Evolutionary conservation across 192 early-diverging fungal genomes (phyloP).

Genomic region (Linnemannia hyalina): DNA sequence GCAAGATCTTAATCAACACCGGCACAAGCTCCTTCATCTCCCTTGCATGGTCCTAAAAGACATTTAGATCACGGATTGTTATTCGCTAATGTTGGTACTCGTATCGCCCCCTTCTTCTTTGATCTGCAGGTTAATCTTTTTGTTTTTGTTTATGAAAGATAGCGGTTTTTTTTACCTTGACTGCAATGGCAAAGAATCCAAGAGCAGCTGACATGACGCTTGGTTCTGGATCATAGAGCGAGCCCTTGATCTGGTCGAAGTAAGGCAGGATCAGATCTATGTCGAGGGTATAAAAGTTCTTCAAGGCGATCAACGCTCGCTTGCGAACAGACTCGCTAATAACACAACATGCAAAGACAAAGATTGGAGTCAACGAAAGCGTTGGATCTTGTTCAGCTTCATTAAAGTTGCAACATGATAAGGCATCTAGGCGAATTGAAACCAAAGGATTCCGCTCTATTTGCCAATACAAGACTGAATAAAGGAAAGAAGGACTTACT

Average conservation of each 20-base stretch:
- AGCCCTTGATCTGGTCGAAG: constrained; percentile 52
- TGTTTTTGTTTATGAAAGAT: neutral
- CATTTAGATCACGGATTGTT: neutral
- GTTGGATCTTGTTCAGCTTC: neutral
- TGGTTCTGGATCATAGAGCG: constrained; percentile 60
- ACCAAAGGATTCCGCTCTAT: neutral
- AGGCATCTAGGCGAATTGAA: neutral
- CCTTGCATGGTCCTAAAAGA: constrained; percentile 37
- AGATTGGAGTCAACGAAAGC: neutral
- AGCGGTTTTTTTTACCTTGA: constrained; percentile 32
- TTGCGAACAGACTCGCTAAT: constrained; percentile 64
- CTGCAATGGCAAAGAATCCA: constrained; percentile 43
- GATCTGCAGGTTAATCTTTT: neutral
- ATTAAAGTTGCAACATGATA: neutral
- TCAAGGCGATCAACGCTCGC: constrained; percentile 61
- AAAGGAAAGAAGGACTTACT: constrained; percentile 49
- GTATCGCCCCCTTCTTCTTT: neutral
- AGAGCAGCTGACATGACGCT: constrained; percentile 63
- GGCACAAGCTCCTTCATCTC: constrained; percentile 56
- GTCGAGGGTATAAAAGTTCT: constrained; percentile 55
- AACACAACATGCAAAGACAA: neutral
- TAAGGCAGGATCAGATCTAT: constrained; percentile 49
- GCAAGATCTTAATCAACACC: constrained; percentile 49
- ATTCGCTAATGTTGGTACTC: neutral
- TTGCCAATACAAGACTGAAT: neutral